Base-by-base conservation (phyloP, 129 eudicot genomes). In the Saussurea involucrata region DNA sequence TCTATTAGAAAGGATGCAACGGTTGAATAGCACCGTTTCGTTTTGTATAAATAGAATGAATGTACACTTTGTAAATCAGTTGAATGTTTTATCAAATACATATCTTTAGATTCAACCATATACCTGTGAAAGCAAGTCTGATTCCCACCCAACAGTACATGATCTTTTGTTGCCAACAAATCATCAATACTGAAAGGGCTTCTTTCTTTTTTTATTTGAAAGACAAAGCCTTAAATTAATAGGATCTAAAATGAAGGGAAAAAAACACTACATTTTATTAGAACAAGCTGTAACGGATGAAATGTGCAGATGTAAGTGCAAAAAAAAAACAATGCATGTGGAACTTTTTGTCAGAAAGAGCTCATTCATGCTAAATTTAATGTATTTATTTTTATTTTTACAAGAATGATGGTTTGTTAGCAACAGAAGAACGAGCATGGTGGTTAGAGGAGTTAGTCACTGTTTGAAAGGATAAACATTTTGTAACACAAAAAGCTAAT, bases 131-230 rank as follows among this genome's bases (percentile, higher is more conserved):
- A n/a, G n/a, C n/a, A n/a, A n/a, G n/a, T n/a, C n/a, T n/a, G n/a
- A n/a, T n/a, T n/a, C n/a, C n/a, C n/a, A n/a, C n/a, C n/a, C n/a
- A n/a, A n/a, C n/a, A n/a, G n/a, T n/a, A n/a, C 58, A 36, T 22
- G 40, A 77, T 69, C 79, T 53, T 57, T 49, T 22, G 81, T 77
- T 55, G 55, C 69, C 60, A 78, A 60, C 33, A 6, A 57, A 18
- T 78, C 61, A 37, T 25, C 0, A n/a, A 3, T 6, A 31, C 24
- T 44, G 21, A 27, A n/a, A n/a, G n/a, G n/a, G n/a, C n/a, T n/a
- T n/a, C n/a, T n/a, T n/a, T n/a, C n/a, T n/a, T n/a, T n/a, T n/a
- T n/a, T n/a, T n/a, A n/a, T n/a, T n/a, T n/a, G n/a, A n/a, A n/a
- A n/a, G n/a, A n/a, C n/a, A n/a, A n/a, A n/a, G n/a, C n/a, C n/a